A percentile compares a stretch with the other conserved stretches of the same genome.
Evolutionary conservation across 768 basidiomycete species (phyloP).

Genomic region (Phanerochaete sordida): DNA sequence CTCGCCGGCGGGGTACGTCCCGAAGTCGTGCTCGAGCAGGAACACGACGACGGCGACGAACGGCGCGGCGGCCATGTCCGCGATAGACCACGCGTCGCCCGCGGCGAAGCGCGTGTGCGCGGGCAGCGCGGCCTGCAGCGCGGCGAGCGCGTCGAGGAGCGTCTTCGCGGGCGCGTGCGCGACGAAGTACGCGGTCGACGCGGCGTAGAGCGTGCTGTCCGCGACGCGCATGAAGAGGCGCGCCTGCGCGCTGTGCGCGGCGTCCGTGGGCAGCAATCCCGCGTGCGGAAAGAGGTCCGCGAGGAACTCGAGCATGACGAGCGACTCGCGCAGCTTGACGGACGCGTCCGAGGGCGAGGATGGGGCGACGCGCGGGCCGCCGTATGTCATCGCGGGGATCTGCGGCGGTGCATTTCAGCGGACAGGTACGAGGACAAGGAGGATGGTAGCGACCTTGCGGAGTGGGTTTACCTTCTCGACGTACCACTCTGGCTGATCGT

Average conservation of each 20-base stretch:
- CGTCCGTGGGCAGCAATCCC: conserved; percentile 48
- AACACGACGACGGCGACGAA: conserved; percentile 50
- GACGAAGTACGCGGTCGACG: conserved; percentile 11
- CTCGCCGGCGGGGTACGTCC: conserved; percentile 34
- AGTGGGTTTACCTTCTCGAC: conserved; percentile 61
- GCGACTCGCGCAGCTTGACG: conserved; percentile 59
- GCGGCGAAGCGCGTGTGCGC: conserved; percentile 34
- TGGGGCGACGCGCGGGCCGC: conserved; percentile 53
- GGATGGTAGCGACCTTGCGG: conserved; percentile 44
- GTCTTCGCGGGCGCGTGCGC: conserved; percentile 27
- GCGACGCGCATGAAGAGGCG: conserved; percentile 62
- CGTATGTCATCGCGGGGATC: conserved; percentile 59
- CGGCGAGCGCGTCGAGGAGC: conserved; percentile 39
- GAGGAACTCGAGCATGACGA: conserved; percentile 62
- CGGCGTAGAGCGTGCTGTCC: conserved; percentile 36
- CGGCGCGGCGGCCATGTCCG: conserved; percentile 55
- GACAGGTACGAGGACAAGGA: neutral
- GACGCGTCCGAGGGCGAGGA: conserved; percentile 58
- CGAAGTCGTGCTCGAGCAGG: conserved; percentile 43
- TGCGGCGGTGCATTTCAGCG: conserved; percentile 14
- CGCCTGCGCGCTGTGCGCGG: conserved; percentile 50
- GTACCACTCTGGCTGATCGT: conserved; percentile 70
- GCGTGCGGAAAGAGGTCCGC: conserved; percentile 53
- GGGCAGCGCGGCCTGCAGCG: conserved; percentile 45
- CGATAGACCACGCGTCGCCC: conserved; percentile 47